Evolutionary conservation across 2,329 filamentous ascomycete genomes (phyloP).

Genomic region (Aplosporella prunicola): DNA sequence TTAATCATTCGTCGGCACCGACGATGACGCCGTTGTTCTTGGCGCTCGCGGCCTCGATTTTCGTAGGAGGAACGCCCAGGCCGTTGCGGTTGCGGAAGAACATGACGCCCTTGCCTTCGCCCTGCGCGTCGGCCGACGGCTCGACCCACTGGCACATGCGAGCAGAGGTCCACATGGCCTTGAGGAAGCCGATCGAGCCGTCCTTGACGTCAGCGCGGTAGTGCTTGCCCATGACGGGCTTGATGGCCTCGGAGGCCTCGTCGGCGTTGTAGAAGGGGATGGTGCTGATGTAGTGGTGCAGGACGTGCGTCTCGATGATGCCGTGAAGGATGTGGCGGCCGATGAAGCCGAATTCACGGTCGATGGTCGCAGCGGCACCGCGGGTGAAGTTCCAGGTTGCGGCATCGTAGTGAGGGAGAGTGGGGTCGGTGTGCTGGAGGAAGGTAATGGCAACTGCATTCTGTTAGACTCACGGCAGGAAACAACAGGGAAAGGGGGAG

Average conservation of each 20-base stretch:
- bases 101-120: conserved; percentile 71
- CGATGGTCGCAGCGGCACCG: conserved; percentile 89
- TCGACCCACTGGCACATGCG: conserved; percentile 97
- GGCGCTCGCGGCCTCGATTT: conserved; percentile 25
- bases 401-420: conserved; percentile 82
- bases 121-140: conserved; percentile 70
- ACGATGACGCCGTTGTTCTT: conserved; percentile 8
- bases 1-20: conserved; percentile 9
- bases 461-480: conserved; percentile 19
- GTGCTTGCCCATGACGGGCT: conserved; percentile 88
- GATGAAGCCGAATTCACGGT: conserved; percentile 94
- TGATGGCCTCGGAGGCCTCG: conserved; percentile 89
- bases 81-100: conserved; percentile 95
- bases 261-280: conserved; percentile 97
- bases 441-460: conserved; percentile 81
- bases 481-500: background rate
- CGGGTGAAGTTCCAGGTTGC: conserved; percentile 88
- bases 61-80: conserved; percentile 53
- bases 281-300: conserved; percentile 92
- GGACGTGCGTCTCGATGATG: conserved; percentile 95
- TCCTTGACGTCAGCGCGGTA: conserved; percentile 76
- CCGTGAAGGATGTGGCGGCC: conserved; percentile 85
- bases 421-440: conserved; percentile 93
- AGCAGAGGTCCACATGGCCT: conserved; percentile 68
- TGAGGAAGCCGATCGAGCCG: conserved; percentile 74